Evolutionary conservation across 139 green algal genomes (phyloP).

Genomic region (Chlamydomonas urium): DNA sequence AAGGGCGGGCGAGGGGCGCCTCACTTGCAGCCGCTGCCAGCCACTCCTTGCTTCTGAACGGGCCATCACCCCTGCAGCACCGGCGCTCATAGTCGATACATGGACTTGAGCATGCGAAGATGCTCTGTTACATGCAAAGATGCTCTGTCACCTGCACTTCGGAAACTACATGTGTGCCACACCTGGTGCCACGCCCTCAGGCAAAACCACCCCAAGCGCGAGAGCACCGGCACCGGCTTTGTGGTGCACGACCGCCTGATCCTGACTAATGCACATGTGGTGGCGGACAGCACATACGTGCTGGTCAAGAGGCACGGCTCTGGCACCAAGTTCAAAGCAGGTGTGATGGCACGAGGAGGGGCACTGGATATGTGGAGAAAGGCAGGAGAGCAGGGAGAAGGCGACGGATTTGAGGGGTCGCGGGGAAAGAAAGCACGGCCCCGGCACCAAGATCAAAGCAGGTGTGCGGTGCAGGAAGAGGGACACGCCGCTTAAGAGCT

Average conservation of each 20-base stretch:
- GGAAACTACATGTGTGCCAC: constrained; percentile 48
- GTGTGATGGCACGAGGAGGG: neutral
- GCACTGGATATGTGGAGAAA: neutral
- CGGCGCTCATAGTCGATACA: neutral
- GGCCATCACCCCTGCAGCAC: constrained; percentile 1
- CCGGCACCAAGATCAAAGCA: constrained; percentile 40
- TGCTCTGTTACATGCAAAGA: neutral
- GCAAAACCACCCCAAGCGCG: constrained; percentile 69
- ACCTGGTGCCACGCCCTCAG: constrained; percentile 36
- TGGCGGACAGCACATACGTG: constrained; percentile 64
- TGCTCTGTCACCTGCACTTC: neutral
- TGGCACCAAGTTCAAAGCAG: constrained; percentile 39
- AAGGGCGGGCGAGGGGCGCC: neutral
- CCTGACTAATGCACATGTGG: constrained; percentile 75
- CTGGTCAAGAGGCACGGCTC: constrained; percentile 64
- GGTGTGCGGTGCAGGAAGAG: constrained; percentile 4
- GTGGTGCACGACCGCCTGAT: constrained; percentile 60
- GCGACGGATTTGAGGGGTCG: neutral
- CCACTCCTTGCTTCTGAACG: neutral
- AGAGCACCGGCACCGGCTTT: constrained; percentile 59
- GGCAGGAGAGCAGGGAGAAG: neutral
- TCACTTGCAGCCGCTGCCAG: neutral
- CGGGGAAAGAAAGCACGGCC: constrained; percentile 56
- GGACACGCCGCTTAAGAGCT: neutral
- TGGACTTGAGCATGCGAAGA: neutral